phyloP scores from a whole-genome alignment of 805 yeast species.

The Metschnikowia santaceciliae region DNA sequence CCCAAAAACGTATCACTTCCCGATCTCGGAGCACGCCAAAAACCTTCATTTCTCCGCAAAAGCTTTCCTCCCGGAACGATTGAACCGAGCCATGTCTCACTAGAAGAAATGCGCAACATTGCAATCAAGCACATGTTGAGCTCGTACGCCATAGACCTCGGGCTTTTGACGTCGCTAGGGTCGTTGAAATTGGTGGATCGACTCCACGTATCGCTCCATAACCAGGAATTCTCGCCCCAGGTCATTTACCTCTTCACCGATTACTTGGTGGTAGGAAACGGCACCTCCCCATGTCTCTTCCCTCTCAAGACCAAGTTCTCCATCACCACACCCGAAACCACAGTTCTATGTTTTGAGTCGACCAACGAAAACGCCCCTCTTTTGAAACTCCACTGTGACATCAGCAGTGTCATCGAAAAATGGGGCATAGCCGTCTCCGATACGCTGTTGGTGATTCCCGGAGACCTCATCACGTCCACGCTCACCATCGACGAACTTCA shows the following conservation, averaged over 20 bases:
- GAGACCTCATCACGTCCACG: slow-evolving; percentile 28
- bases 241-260: slow-evolving; percentile 34
- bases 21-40: background rate
- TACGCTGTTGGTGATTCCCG: slow-evolving; percentile 27
- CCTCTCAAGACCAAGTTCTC: slow-evolving; percentile 11
- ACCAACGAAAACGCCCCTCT: slow-evolving; percentile 5
- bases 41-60: background rate
- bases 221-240: slow-evolving; percentile 3
- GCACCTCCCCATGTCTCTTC: slow-evolving; percentile 8
- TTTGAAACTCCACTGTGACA: slow-evolving; percentile 27
- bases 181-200: slow-evolving; percentile 34
- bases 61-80: background rate
- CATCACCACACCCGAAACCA: slow-evolving; percentile 22
- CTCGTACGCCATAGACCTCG: slow-evolving; percentile 22
- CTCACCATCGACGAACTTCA: background rate
- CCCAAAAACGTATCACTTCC: background rate
- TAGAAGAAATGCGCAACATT: slow-evolving; percentile 19
- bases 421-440: slow-evolving; percentile 44
- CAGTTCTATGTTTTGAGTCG: slow-evolving; percentile 21
- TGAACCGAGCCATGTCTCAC: slow-evolving; percentile 8
- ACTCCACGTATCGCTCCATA: slow-evolving; percentile 22
- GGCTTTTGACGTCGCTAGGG: slow-evolving; percentile 30
- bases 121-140: slow-evolving; percentile 29
- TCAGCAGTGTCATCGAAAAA: slow-evolving; percentile 35
- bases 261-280: slow-evolving; percentile 26